phyloP scores from a whole-genome alignment of 805 yeast species.

The Suhomyces vadensis region DNA sequence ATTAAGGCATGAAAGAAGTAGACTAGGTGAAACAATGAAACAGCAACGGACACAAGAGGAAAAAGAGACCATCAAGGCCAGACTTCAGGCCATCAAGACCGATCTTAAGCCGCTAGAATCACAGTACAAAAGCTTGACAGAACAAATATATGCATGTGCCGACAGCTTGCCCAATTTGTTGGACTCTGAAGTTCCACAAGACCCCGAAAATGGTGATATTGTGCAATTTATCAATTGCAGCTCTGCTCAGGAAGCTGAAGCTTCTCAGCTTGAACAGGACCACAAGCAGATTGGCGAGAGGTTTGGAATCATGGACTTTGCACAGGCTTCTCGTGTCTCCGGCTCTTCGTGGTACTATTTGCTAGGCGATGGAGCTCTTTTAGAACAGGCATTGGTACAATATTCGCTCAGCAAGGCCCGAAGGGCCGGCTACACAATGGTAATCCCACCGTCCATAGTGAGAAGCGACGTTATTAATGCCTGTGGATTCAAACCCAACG shows the following conservation, averaged over 20 bases:
- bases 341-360: constrained; percentile 91
- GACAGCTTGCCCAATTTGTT: constrained; percentile 65
- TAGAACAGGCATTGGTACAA: constrained; percentile 88
- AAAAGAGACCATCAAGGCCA: constrained; percentile 13
- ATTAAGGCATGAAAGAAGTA: constrained; percentile 29
- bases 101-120: constrained; percentile 29
- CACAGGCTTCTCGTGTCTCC: constrained; percentile 68
- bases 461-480: constrained; percentile 75
- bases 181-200: constrained; percentile 46
- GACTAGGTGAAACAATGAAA: constrained; percentile 26
- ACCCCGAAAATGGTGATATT: constrained; percentile 42
- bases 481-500: constrained; percentile 95
- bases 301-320: constrained; percentile 69
- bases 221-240: constrained; percentile 55
- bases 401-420: constrained; percentile 72
- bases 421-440: constrained; percentile 63
- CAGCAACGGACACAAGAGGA: constrained; percentile 7
- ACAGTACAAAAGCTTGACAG: constrained; percentile 29
- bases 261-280: constrained; percentile 35
- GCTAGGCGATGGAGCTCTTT: constrained; percentile 76
- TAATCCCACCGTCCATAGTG: constrained; percentile 84
- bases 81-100: constrained; percentile 26
- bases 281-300: constrained; percentile 72
- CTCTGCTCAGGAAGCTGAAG: constrained; percentile 28
- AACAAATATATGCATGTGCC: constrained; percentile 38